Conservation (phyloP, 2,329 filamentous ascomycete species). For the Trichoderma asperellum region DNA sequence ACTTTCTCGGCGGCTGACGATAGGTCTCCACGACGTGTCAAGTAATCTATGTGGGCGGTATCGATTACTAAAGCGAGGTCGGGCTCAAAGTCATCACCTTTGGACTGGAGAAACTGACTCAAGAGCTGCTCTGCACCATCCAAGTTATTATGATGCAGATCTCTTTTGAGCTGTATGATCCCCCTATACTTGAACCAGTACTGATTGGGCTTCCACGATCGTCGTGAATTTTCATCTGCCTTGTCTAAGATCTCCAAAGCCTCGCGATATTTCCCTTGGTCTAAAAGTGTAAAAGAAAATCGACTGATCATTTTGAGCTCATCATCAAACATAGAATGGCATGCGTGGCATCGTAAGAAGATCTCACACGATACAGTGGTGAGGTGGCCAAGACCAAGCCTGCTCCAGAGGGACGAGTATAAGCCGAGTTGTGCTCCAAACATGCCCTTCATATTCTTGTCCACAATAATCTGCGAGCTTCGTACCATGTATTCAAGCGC, state of each 20-base stretch:
- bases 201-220: slow-evolving; percentile 77
- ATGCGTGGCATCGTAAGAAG: slow-evolving; percentile 73
- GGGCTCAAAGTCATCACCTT: slow-evolving; percentile 54
- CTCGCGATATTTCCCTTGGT: slow-evolving; percentile 71
- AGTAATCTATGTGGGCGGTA: slow-evolving; percentile 55
- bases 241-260: slow-evolving; percentile 53
- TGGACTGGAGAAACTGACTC: slow-evolving; percentile 57
- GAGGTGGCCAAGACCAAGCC: slow-evolving; percentile 66
- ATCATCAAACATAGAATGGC: slow-evolving; percentile 69
- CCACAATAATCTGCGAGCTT: slow-evolving; percentile 79
- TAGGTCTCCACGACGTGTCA: slow-evolving; percentile 53
- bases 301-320: slow-evolving; percentile 74
- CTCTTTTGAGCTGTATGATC: slow-evolving; percentile 66
- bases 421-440: slow-evolving; percentile 76
- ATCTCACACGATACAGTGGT: slow-evolving; percentile 69
- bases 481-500: slow-evolving; percentile 81
- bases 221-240: slow-evolving; percentile 63
- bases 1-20: slow-evolving; percentile 54
- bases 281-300: slow-evolving; percentile 62
- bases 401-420: slow-evolving; percentile 72
- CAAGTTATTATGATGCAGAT: slow-evolving; percentile 60
- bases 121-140: slow-evolving; percentile 56
- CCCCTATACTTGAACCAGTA: slow-evolving; percentile 70
- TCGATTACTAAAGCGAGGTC: slow-evolving; percentile 58
- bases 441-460: slow-evolving; percentile 72